Evolutionary conservation across 352 stramenopile species (phyloP).

Genomic region (Phytophthora sojae): DNA sequence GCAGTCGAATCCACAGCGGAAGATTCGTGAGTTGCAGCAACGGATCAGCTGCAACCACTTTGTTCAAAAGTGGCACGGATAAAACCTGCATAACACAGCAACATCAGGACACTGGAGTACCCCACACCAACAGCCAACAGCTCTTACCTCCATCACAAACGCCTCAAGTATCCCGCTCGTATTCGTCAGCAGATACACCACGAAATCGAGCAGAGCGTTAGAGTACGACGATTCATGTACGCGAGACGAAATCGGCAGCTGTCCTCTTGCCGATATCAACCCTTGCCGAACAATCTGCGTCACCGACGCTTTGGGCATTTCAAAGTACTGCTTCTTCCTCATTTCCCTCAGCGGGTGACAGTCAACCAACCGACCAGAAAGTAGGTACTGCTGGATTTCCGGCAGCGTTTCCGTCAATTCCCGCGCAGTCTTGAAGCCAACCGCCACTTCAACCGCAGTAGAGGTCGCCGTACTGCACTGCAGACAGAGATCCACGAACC

Average conservation of each 20-base stretch:
- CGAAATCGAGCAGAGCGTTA: constrained; percentile 39
- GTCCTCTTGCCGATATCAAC: constrained; percentile 31
- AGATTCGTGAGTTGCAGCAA: constrained; percentile 36
- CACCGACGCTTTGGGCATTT: constrained; percentile 37
- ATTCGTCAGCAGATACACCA: constrained; percentile 30
- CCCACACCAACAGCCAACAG: background rate
- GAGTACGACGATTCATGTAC: constrained; percentile 31
- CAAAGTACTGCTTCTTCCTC: constrained; percentile 32
- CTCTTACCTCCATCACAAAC: constrained; percentile 44
- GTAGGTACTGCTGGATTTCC: constrained; percentile 46
- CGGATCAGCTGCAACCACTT: constrained; percentile 32
- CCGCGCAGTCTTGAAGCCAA: constrained; percentile 24
- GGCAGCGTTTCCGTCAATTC: constrained; percentile 28
- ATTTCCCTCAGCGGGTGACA: constrained; percentile 10
- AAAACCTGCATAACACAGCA: constrained; percentile 39
- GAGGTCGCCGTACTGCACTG: constrained; percentile 33
- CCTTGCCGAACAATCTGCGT: constrained; percentile 35
- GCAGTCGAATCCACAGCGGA: constrained; percentile 42
- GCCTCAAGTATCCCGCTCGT: constrained; percentile 29
- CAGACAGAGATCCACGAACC: constrained; percentile 57
- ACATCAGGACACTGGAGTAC: background rate
- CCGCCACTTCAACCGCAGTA: background rate
- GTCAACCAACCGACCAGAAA: constrained; percentile 27
- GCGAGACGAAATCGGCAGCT: constrained; percentile 25
- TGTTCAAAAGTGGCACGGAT: constrained; percentile 52